Percentiles rank a stretch among this genome's conserved stretches.
Evolutionary conservation across 2,329 filamentous ascomycete species (phyloP).

Genomic region (Aspergillus versicolor): DNA sequence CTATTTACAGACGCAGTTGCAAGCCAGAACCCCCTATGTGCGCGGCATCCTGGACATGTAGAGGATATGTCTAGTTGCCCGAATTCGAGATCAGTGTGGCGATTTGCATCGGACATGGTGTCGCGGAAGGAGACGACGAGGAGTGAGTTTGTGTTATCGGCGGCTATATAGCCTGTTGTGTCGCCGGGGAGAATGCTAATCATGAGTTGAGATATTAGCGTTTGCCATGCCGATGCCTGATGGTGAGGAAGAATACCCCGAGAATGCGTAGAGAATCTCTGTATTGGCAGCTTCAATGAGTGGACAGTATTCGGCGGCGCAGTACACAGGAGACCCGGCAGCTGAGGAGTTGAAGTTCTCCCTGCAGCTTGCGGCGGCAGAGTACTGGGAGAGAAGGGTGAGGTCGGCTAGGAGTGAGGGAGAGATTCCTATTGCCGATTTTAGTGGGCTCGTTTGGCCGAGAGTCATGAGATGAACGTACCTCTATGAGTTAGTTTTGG

Average conservation of each 20-base stretch:
- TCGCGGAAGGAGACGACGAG: conserved; percentile 40
- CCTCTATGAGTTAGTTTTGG: too few species aligned
- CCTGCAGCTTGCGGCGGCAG: conserved; percentile 50
- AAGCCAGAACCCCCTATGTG: conserved; percentile 46
- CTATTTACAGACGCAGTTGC: conserved; percentile 37
- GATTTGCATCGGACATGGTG: conserved; percentile 28
- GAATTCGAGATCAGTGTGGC: conserved; percentile 28
- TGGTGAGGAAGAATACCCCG: conserved; percentile 33
- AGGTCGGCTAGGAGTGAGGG: conserved; percentile 20
- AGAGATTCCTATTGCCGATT: conserved; percentile 1
- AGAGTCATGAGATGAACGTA: too few species aligned
- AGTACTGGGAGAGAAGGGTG: conserved; percentile 48
- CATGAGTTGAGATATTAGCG: too few species aligned
- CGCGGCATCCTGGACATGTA: conserved; percentile 43
- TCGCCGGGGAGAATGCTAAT: conserved; percentile 26
- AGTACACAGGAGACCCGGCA: conserved; percentile 41
- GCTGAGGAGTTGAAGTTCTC: conserved; percentile 42
- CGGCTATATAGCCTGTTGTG: conserved; percentile 48
- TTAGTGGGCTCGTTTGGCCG: too few species aligned
- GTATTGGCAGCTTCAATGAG: conserved; percentile 45
- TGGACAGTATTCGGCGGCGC: conserved; percentile 44
- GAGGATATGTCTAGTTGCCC: conserved; percentile 25
- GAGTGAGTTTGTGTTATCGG: conserved; percentile 43
- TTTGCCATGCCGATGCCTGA: too few species aligned
- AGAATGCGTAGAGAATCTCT: conserved; percentile 44